Evolutionary conservation across 2,329 filamentous ascomycete genomes (phyloP), one percentile per base, ranked within the genome.

Genomic region (Aspergillus vadensis): DNA sequence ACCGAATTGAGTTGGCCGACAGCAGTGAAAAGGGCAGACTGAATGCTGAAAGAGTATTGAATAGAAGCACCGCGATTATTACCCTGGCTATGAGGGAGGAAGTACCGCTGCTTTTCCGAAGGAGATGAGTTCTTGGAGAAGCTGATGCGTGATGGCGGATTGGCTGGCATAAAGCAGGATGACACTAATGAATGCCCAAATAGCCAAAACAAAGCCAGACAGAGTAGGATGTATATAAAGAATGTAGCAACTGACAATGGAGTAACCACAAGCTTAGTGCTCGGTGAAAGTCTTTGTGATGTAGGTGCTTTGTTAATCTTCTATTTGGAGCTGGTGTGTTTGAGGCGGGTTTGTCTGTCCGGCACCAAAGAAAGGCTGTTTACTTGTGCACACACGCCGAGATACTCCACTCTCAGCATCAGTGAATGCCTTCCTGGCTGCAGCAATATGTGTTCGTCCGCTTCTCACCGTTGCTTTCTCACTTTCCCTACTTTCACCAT

Each of bases 31-130:
- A 58, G 17, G 53, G 44, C 10, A 47, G 54, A 5, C 5, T 36
- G 30, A 23, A 58, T 14, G 64, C 64, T 1, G 43, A 59, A 23
- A 61, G 53, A 36, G 57, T 58, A 12, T n/a, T 65, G 44, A 38
- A 48, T 14, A 55, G 56, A 27, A 64, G 65, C 19, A 30, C 47
- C 27, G 32, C 65, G 12, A 43, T 68, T 12, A 8, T 68, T 38
- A 65, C 65, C 12, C 41, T 68, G 58, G 62, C 44, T 4, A 66
- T 67, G 65, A 57, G 36, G 21, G 60, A 65, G 38, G 55, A 60
- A 53, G 55, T 68, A 10, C 65, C 63, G 4, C 47, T 68, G 43
- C n/a, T 41, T 51, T 63, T 68, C 58, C 52, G 30, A 8, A 62
- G 47, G 56, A 39, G 60, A 41, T 59, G 49, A 44, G 19, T 44